Percentiles rank a stretch among this genome's conserved stretches.
Conservation (phyloP, 179 eudicot species). For the Vitellaria paradoxa region DNA sequence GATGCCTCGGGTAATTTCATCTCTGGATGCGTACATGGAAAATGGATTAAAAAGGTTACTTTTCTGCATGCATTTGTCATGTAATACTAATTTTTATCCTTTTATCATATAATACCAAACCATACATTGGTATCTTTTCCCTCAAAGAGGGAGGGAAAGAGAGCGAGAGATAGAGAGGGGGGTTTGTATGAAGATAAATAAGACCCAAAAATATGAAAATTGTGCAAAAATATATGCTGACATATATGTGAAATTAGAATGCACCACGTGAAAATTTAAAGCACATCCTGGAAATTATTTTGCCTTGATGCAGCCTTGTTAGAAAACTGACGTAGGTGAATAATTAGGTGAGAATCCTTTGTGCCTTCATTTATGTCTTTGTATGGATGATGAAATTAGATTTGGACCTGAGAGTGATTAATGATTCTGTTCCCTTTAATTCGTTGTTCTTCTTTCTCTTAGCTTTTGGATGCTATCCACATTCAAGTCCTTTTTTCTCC, state of each 20-base stretch:
- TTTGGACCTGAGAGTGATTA: background rate
- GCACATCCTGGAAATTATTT: background rate
- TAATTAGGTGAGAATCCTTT: background rate
- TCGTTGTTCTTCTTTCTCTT: background rate
- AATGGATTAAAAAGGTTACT: conserved; percentile 67
- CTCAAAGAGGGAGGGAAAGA: too few relatives aligned
- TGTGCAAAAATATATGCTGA: background rate
- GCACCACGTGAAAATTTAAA: background rate
- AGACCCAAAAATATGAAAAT: background rate
- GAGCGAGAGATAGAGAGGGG: background rate
- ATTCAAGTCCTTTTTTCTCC: background rate
- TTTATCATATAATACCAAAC: background rate
- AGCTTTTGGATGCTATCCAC: background rate
- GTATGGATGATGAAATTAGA: background rate
- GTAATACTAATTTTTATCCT: background rate
- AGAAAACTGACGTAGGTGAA: background rate
- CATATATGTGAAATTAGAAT: background rate
- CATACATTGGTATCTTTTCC: background rate
- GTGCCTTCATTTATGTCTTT: background rate
- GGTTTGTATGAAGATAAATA: background rate
- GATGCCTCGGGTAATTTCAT: conserved; percentile 74
- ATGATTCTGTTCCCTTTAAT: background rate
- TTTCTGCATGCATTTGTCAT: background rate
- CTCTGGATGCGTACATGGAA: conserved; percentile 86
- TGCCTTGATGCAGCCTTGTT: background rate